Percentiles rank a stretch among this genome's conserved stretches.
These are phyloP conservation scores for Colletotrichum coccodes DNA, from an alignment of 2,329 filamentous ascomycete genomes.

Conservation along the genomic window DNA sequence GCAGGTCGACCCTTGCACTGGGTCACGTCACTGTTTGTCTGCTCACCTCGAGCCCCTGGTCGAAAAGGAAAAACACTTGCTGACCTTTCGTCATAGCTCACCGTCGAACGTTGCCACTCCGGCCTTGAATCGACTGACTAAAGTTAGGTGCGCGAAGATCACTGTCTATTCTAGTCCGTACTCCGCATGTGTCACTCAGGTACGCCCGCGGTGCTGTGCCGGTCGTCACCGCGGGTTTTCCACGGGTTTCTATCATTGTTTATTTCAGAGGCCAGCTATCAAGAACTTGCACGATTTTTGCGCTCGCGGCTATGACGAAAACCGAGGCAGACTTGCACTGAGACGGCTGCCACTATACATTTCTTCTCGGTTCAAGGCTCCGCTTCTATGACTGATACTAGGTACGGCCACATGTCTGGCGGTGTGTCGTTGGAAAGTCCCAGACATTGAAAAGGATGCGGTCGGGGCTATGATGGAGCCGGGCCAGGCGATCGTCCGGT, in stretches of 20 bases:
- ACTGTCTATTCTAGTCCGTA: neutral
- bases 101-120: neutral
- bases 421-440: neutral
- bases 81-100: neutral
- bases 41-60: neutral
- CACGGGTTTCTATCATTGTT: too few relatives aligned
- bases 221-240: too few relatives aligned
- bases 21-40: slow-evolving; percentile 7
- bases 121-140: neutral
- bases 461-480: neutral
- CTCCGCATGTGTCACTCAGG: slow-evolving; percentile 1
- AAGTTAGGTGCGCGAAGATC: neutral
- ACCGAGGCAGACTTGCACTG: slow-evolving; percentile 5
- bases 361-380: neutral
- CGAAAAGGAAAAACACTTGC: neutral
- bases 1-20: slow-evolving; percentile 4
- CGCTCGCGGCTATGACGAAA: neutral
- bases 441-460: neutral
- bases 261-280: neutral
- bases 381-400: neutral
- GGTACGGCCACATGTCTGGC: neutral
- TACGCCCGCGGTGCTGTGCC: neutral
- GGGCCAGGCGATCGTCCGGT: neutral
- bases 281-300: neutral
- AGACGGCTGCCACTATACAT: neutral